Evolutionary conservation across 2,329 filamentous ascomycete genomes (phyloP), one percentile per base, ranked within the genome.

Genomic region (Cordyceps farinosa): DNA sequence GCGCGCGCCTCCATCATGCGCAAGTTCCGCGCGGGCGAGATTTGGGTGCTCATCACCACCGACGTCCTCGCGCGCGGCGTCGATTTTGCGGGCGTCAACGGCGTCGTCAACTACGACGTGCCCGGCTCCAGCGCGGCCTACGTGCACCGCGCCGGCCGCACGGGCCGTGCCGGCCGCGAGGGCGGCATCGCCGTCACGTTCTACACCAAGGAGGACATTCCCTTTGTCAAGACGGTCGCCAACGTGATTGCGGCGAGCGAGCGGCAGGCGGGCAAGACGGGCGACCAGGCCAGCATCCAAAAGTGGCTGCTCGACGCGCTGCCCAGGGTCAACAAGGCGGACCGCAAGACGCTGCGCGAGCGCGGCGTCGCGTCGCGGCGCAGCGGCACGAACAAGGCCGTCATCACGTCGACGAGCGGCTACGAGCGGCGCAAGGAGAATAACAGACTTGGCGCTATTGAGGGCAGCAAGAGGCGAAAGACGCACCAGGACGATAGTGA

Each of bases 71-170:
- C 93, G 17, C 90, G 95, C 40, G 95, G 95, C 27, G 88, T 99
- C 47, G 95, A 99, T 76, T 97, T 99, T 78, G 87, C 90, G 9
- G 95, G 95, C 56, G 88, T 99, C 66, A 97, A 97, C 71, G 92
- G 93, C 52, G 93, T 99, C 0, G 90, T 99, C 58, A 99, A 98
- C 77, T 99, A 97, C 77, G 95, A 99, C 74, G 92, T 97, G 9
- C 95, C 95, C 0, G 91, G 89, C n/a, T 93, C 90, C 0, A 90
- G 90, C 5, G 94, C 93, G 0, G 87, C 87, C 1, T 99, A 99
- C 72, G 90, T 99, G 7, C 95, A 99, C 77, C 90, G 95, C 11
- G 92, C 95, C 0, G 95, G 95, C 0, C 86, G 95, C 53, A 98
- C 95, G 0, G 95, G 94, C 0, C 85, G 95, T 29, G 95, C 93